These are phyloP conservation scores for Urochloa ruziziensis DNA, from an alignment of 176 grass and related monocot genomes.

Conservation along the genomic window DNA sequence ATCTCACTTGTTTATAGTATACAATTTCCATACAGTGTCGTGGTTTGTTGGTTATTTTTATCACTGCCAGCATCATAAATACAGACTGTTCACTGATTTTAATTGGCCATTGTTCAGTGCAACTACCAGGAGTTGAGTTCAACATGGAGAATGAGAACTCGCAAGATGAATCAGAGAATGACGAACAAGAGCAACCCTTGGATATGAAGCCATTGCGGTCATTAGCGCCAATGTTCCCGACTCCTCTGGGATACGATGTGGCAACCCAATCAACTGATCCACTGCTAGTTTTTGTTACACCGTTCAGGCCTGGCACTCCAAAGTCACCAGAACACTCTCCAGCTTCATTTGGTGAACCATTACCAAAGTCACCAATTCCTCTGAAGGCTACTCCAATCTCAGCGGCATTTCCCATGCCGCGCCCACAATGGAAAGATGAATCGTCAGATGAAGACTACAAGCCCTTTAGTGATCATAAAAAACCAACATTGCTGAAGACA, in stretches of 20 bases:
- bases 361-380: slow-evolving; percentile 21
- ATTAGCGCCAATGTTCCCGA: slow-evolving; percentile 54
- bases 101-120: background rate
- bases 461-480: background rate
- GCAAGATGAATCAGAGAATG: slow-evolving; percentile 8
- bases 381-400: slow-evolving; percentile 33
- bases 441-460: slow-evolving; percentile 17
- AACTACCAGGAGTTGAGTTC: slow-evolving; percentile 23
- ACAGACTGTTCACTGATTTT: slow-evolving; percentile 4
- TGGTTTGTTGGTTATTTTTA: background rate
- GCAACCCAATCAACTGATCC: slow-evolving; percentile 33
- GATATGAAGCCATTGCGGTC: slow-evolving; percentile 54
- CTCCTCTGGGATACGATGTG: slow-evolving; percentile 31
- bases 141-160: slow-evolving; percentile 20
- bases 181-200: slow-evolving; percentile 16
- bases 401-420: background rate
- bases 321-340: slow-evolving; percentile 13
- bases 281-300: slow-evolving; percentile 32
- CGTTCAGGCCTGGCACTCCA: slow-evolving; percentile 17
- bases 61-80: background rate
- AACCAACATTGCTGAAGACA: background rate
- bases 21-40: background rate
- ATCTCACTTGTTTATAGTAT: background rate
- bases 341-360: background rate
- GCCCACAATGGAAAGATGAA: background rate